Percentiles rank a stretch among this genome's conserved stretches.
Conservation (phyloP, 2,329 filamentous ascomycete species). For the Colletotrichum gloeosporioides region DNA sequence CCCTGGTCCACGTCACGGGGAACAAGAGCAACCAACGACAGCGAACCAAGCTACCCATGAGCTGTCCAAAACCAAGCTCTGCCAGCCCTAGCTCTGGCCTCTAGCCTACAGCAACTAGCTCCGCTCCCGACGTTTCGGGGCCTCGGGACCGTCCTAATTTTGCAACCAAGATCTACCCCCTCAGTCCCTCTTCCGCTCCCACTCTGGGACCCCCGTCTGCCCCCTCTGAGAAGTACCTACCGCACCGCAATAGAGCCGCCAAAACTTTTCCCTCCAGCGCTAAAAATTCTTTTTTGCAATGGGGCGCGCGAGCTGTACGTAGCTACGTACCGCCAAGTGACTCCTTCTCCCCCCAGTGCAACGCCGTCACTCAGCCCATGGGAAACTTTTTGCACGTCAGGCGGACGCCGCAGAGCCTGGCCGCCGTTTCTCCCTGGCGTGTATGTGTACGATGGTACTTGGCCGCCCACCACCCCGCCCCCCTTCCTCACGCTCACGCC, state of each 20-base stretch:
- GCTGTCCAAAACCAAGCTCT: not conserved
- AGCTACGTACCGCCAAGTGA: not conserved
- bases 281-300: not conserved
- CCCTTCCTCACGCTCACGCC: not conserved
- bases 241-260: not conserved
- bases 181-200: not conserved
- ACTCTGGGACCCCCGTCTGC: not conserved
- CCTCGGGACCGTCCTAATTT: constrained; percentile 13
- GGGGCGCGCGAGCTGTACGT: not conserved
- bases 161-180: constrained; percentile 15
- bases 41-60: constrained; percentile 8
- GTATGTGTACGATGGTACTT: not conserved
- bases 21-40: not conserved
- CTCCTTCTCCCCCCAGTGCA: constrained; percentile 2
- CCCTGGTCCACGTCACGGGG: not conserved
- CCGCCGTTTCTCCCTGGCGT: not conserved
- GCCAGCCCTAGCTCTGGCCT: not conserved
- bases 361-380: constrained; percentile 14
- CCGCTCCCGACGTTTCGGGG: constrained; percentile 14
- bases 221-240: not conserved
- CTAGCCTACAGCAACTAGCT: constrained; percentile 6
- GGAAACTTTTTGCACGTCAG: constrained; percentile 18
- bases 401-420: constrained; percentile 10
- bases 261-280: constrained; percentile 4
- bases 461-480: constrained; percentile 6